Conservation (phyloP, 352 stramenopile species). For the Phytophthora litchii region DNA sequence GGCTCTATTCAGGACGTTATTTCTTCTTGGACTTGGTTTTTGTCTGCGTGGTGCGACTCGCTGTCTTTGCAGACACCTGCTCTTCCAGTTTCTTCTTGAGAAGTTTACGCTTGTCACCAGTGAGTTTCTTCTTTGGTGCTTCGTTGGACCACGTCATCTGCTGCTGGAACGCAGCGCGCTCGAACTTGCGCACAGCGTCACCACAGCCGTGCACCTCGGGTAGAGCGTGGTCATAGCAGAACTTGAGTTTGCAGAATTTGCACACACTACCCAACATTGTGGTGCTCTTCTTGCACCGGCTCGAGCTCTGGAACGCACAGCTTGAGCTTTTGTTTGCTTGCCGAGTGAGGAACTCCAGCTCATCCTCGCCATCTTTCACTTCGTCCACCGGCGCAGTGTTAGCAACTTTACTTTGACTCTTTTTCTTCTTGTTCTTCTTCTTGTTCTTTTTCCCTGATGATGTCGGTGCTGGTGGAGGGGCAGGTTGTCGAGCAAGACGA, state of each 20-base stretch:
- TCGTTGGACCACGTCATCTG: slow-evolving; percentile 27
- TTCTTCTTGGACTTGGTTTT: slow-evolving; percentile 63
- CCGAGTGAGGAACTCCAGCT: slow-evolving; percentile 74
- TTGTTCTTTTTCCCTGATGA: slow-evolving; percentile 47
- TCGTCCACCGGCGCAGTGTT: slow-evolving; percentile 38
- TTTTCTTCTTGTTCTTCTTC: slow-evolving; percentile 63
- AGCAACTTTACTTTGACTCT: slow-evolving; percentile 22
- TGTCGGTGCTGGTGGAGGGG: slow-evolving; percentile 16
- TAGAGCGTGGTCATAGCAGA: slow-evolving; percentile 79
- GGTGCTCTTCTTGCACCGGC: slow-evolving; percentile 66
- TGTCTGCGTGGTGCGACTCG: slow-evolving; percentile 47
- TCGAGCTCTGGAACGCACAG: slow-evolving; percentile 56
- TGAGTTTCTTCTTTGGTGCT: slow-evolving; percentile 44
- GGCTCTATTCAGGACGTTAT: slow-evolving; percentile 18
- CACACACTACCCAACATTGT: slow-evolving; percentile 72
- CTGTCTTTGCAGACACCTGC: slow-evolving; percentile 60
- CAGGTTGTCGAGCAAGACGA: slow-evolving; percentile 55
- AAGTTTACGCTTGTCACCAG: slow-evolving; percentile 59
- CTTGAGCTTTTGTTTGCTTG: slow-evolving; percentile 56
- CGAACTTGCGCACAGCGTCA: slow-evolving; percentile 63
- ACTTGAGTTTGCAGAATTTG: slow-evolving; percentile 86
- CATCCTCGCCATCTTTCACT: slow-evolving; percentile 56
- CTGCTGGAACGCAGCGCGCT: slow-evolving; percentile 58
- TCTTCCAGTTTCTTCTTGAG: slow-evolving; percentile 77
- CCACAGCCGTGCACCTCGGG: slow-evolving; percentile 84